phyloP scores from a whole-genome alignment of 495 filamentous ascomycete species.

The Aspergillus campestris region DNA sequence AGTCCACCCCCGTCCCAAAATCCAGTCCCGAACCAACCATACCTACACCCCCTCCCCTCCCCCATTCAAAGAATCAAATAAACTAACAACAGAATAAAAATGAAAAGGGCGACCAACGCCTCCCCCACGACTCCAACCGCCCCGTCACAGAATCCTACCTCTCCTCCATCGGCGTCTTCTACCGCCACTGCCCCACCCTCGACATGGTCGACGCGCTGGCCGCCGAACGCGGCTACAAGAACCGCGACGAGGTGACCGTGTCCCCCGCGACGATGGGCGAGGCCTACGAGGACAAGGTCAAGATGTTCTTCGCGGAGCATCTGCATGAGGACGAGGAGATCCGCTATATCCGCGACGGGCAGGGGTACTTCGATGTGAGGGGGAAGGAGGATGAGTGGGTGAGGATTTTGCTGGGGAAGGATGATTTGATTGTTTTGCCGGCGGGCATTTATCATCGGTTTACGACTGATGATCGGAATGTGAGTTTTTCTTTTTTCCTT shows the following conservation, averaged over 20 bases:
- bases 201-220: constrained; percentile 65
- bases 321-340: constrained; percentile 99
- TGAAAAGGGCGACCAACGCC: constrained; percentile 83
- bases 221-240: constrained; percentile 71
- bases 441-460: constrained; percentile 98
- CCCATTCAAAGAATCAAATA: neutral
- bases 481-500: constrained; percentile 38
- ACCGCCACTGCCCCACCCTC: constrained; percentile 58
- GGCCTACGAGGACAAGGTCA: constrained; percentile 76
- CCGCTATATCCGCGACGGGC: constrained; percentile 84
- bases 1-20: constrained; percentile 16
- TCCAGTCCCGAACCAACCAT: constrained; percentile 4
- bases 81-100: constrained; percentile 11
- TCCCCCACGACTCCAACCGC: constrained; percentile 76
- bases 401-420: constrained; percentile 65
- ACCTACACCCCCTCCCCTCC: neutral
- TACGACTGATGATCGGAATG: constrained; percentile 84
- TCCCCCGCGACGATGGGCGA: constrained; percentile 81
- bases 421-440: constrained; percentile 75
- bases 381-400: constrained; percentile 71
- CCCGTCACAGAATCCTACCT: constrained; percentile 54
- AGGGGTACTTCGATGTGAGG: constrained; percentile 90
- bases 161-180: constrained; percentile 64
- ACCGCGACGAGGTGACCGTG: constrained; percentile 89
- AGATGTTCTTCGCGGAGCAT: constrained; percentile 89